These are phyloP conservation scores for Dianthus caryophyllus DNA, from an alignment of 148 eudicot species.

Conservation along the genomic window DNA sequence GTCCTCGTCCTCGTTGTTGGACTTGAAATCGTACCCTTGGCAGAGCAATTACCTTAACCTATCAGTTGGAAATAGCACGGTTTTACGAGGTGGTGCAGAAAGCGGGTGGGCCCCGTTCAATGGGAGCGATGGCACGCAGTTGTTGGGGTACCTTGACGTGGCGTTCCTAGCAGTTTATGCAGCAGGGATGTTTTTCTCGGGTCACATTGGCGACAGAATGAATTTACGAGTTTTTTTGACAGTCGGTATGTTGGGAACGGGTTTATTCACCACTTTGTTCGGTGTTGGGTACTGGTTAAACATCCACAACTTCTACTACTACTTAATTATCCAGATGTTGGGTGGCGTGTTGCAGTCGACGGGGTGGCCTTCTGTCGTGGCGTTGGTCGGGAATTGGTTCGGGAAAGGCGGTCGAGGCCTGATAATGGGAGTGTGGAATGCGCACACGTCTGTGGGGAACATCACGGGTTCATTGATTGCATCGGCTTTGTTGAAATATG, in stretches of 20 bases:
- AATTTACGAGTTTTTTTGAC: conserved; percentile 70
- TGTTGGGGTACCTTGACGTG: conserved; percentile 87
- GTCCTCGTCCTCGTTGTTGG: conserved; percentile 20
- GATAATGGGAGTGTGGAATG: conserved; percentile 93
- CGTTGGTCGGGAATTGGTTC: conserved; percentile 93
- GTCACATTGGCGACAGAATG: conserved; percentile 85
- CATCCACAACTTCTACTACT: conserved; percentile 72
- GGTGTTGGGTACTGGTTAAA: conserved; percentile 83
- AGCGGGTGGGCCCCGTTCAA: conserved; percentile 89
- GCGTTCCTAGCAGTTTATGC: conserved; percentile 81
- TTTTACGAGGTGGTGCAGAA: conserved; percentile 21
- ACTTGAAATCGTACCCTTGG: conserved; percentile 38
- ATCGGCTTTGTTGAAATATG: conserved; percentile 64
- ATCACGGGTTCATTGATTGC: conserved; percentile 79
- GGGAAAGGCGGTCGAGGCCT: conserved; percentile 81
- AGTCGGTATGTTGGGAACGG: conserved; percentile 85
- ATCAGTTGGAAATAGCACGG: conserved; percentile 22
- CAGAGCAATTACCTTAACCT: conserved; percentile 31
- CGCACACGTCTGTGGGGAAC: conserved; percentile 89
- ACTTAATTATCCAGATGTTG: conserved; percentile 67
- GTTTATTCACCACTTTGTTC: conserved; percentile 71
- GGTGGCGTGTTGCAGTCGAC: conserved; percentile 91
- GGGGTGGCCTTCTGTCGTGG: conserved; percentile 98
- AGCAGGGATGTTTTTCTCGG: conserved; percentile 70
- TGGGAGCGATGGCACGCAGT: conserved; percentile 58